phyloP scores from a whole-genome alignment of 441 rosid genomes.

The Hura crepitans region DNA sequence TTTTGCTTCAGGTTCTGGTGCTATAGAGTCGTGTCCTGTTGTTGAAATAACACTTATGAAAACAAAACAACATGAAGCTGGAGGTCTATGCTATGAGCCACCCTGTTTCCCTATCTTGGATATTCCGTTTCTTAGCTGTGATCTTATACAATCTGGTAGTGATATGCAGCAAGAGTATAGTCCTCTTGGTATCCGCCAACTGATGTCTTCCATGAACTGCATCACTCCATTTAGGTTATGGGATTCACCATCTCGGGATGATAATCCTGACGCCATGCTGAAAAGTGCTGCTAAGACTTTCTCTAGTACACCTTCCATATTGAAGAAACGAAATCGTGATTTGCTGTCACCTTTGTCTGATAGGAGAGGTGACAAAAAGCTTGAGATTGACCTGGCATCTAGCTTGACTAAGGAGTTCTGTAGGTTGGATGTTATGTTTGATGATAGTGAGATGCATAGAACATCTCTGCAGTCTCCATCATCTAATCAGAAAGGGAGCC shows the following conservation, averaged over 20 bases:
- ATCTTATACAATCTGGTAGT: slow-evolving; percentile 71
- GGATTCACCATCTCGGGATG: slow-evolving; percentile 82
- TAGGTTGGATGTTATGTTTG: slow-evolving; percentile 67
- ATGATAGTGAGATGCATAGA: slow-evolving; percentile 39
- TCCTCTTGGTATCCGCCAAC: slow-evolving; percentile 96
- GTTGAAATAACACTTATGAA: slow-evolving; percentile 34
- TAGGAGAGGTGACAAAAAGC: slow-evolving; percentile 68
- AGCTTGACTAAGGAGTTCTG: slow-evolving; percentile 71
- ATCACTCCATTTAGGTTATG: slow-evolving; percentile 86
- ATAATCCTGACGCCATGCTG: slow-evolving; percentile 68
- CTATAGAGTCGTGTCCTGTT: slow-evolving; percentile 32
- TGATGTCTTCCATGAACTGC: slow-evolving; percentile 84
- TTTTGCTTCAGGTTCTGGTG: slow-evolving; percentile 46
- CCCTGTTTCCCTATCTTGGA: slow-evolving; percentile 96
- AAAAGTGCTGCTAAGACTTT: slow-evolving; percentile 74
- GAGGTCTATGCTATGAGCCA: slow-evolving; percentile 90
- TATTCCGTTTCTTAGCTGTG: slow-evolving; percentile 93
- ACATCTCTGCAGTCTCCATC: slow-evolving; percentile 38
- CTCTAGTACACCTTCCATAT: slow-evolving; percentile 74
- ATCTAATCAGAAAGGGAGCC: slow-evolving; percentile 31
- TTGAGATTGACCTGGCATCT: slow-evolving; percentile 53
- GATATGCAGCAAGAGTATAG: slow-evolving; percentile 92
- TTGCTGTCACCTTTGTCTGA: slow-evolving; percentile 87
- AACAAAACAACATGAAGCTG: slow-evolving; percentile 48
- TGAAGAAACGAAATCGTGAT: slow-evolving; percentile 84